Evolutionary conservation across 2,329 filamentous ascomycete species (phyloP), one percentile per base, ranked within the genome.

Genomic region (Cordyceps militaris): DNA sequence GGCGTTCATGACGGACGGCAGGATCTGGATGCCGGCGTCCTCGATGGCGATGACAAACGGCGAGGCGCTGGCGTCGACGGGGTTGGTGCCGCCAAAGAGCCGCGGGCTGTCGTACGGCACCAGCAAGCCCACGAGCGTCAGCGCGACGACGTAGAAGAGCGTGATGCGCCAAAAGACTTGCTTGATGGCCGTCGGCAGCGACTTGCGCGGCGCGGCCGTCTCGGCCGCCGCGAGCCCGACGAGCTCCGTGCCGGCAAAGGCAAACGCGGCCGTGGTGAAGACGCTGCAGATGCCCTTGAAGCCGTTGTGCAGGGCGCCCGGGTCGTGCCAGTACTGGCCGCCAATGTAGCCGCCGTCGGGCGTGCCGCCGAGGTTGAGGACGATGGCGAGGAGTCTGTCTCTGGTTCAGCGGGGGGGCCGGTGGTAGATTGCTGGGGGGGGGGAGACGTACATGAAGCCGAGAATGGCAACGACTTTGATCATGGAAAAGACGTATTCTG

Each of bases 101-200:
- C 24, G 64, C 65, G 53, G 77, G 60, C 62, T 62, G 24, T 61
- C 47, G 68, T 86, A 90, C 0, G 86, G 86, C 0, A 95, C 88
- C 3, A 93, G 76, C 1, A 93, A 77, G 38, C 90, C 89, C 57
- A 95, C 82, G 4, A 94, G 73, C 13, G 82, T 82, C 6, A 94
- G 79, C 1, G 87, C 87, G 28, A 92, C 83, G 54, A 94, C 78
- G 73, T 94, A 95, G 74, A 95, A 94, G 54, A 91, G 78, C 4
- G 83, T 81, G 67, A 93, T 92, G 65, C 90, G 86, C 89, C 89
- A 94, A 70, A 93, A 93, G 24, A 94, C 88, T 69, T 92, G 89
- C 73, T 91, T 92, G 65, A 91, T 84, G 11, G 89, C 89, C 1
- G 83, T 88, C 0, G 90, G 89, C 1, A 95, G 78, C 3, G 85